Conservation (phyloP, 1,284 basidiomycete genomes). For the Cerioporus squamosus region DNA sequence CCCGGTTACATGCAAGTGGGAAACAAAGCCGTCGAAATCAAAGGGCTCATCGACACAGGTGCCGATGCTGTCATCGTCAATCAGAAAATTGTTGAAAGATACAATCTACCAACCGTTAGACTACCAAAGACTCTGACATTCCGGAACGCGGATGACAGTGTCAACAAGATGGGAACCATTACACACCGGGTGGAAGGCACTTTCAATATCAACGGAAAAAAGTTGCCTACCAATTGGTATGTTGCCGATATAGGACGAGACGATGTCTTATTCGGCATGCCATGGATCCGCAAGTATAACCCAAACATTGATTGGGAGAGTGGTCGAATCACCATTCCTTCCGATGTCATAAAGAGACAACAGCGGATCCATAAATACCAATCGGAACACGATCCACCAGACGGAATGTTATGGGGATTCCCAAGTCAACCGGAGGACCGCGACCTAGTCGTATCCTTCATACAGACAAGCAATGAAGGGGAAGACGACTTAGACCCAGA, state of each 20-base stretch:
- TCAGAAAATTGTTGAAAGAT: background rate
- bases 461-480: background rate
- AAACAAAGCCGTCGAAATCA: too few species aligned
- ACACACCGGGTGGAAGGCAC: background rate
- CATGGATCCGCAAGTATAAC: background rate
- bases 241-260: background rate
- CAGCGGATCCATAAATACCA: too few species aligned
- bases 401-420: background rate
- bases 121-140: background rate
- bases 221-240: background rate
- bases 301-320: too few species aligned
- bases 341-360: too few species aligned
- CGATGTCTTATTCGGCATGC: background rate
- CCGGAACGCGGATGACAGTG: background rate
- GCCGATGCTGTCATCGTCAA: too few species aligned
- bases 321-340: too few species aligned
- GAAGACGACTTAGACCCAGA: background rate
- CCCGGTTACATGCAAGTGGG: background rate
- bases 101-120: background rate
- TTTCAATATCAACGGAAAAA: background rate
- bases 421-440: background rate
- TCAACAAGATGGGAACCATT: background rate
- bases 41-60: too few species aligned
- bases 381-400: too few species aligned
- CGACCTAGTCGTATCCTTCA: background rate